Evolutionary conservation across 2,329 filamentous ascomycete species (phyloP).

Genomic region (Paecilomyces variotii): DNA sequence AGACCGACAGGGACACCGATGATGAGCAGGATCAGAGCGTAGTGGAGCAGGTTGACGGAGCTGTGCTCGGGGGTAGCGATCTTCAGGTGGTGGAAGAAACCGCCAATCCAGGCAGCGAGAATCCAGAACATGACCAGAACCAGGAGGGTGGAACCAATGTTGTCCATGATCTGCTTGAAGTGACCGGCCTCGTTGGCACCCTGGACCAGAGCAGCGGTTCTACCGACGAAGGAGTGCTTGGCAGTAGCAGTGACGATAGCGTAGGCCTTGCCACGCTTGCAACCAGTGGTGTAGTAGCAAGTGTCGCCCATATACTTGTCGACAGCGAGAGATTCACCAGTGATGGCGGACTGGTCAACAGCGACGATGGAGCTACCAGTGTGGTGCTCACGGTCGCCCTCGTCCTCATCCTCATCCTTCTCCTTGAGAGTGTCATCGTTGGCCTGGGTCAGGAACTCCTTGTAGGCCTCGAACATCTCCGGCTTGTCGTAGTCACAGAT

Average conservation of each 20-base stretch:
- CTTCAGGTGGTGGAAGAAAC: slow-evolving; percentile 64
- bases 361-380: slow-evolving; percentile 60
- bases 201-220: slow-evolving; percentile 65
- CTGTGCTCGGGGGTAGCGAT: slow-evolving; percentile 46
- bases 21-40: slow-evolving; percentile 63
- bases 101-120: slow-evolving; percentile 66
- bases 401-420: slow-evolving; percentile 50
- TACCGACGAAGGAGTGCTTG: slow-evolving; percentile 67
- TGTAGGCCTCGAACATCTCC: slow-evolving; percentile 59
- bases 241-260: slow-evolving; percentile 60
- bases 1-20: slow-evolving; percentile 75
- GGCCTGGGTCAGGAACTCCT: slow-evolving; percentile 56
- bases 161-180: slow-evolving; percentile 80
- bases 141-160: slow-evolving; percentile 64
- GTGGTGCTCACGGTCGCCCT: slow-evolving; percentile 50
- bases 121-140: slow-evolving; percentile 74
- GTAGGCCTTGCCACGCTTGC: slow-evolving; percentile 72
- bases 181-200: slow-evolving; percentile 68
- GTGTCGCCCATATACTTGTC: slow-evolving; percentile 60
- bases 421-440: slow-evolving; percentile 53
- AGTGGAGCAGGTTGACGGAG: slow-evolving; percentile 59
- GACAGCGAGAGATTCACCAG: slow-evolving; percentile 65
- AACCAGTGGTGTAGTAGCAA: slow-evolving; percentile 72
- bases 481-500: slow-evolving; percentile 66
- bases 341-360: slow-evolving; percentile 72